Evolutionary conservation across 352 stramenopile species (phyloP).

Genomic region (Plasmopara viticola): DNA sequence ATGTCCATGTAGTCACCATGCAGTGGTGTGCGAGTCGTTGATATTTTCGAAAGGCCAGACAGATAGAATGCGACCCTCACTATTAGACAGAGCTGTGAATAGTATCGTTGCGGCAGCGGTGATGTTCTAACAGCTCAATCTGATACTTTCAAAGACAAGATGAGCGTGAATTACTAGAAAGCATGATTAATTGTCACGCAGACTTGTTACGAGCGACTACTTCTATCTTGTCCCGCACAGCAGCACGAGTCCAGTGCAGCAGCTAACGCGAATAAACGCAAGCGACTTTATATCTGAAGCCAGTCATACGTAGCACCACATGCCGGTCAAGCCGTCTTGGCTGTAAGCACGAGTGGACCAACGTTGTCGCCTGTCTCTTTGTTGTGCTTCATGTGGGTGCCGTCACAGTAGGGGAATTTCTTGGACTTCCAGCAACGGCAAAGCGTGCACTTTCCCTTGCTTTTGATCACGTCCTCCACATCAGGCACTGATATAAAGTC

Average conservation of each 20-base stretch:
- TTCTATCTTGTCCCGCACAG: slow-evolving; percentile 2
- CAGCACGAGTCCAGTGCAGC: slow-evolving; percentile 1
- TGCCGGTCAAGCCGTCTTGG: slow-evolving; percentile 33
- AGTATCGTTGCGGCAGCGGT: too few relatives aligned
- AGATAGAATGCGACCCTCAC: too few relatives aligned
- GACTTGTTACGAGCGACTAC: slow-evolving; percentile 2
- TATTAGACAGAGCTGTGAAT: too few relatives aligned
- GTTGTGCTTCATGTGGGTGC: slow-evolving; percentile 82
- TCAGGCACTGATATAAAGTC: slow-evolving; percentile 59
- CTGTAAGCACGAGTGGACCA: slow-evolving; percentile 61
- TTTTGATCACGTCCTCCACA: slow-evolving; percentile 70
- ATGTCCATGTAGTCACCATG: too few relatives aligned
- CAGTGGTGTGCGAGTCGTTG: too few relatives aligned
- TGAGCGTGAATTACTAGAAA: too few relatives aligned
- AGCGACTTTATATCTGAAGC: slow-evolving; percentile 18
- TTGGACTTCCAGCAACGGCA: slow-evolving; percentile 88
- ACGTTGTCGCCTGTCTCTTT: slow-evolving; percentile 83
- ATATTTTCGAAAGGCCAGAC: too few relatives aligned
- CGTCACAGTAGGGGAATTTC: slow-evolving; percentile 81
- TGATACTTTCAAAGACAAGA: too few relatives aligned
- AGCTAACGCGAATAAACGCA: not conserved
- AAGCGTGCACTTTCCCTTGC: slow-evolving; percentile 77
- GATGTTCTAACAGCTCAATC: too few relatives aligned
- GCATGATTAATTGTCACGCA: not conserved
- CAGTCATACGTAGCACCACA: slow-evolving; percentile 22